Base-by-base conservation (phyloP, 129 eudicot species). In the Helichrysum umbraculigerum region DNA sequence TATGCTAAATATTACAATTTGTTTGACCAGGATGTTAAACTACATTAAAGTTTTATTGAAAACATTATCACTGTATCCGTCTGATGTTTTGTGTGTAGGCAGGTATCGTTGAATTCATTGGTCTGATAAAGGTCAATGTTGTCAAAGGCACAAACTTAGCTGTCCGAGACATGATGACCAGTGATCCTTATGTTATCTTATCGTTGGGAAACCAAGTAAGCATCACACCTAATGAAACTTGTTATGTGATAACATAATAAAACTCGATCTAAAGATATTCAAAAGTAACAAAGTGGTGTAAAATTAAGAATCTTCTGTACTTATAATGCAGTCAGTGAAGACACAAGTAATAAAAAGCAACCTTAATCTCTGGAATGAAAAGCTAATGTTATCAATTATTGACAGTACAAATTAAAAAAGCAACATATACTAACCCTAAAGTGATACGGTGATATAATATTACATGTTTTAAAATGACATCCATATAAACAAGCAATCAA, bases 81-180 rank as follows among this genome's bases (percentile, higher is more conserved):
- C 68, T 75, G 37, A 54, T 73, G 68, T 76, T 35, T 69, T 69
- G 66, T 81, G 75, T 83, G 68, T 85, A 93, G 98, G 97, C 98
- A 84, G 97, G 98, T 78, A 93, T 93, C 97, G 85, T 93, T 50
- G 98, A 93, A 81, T 93, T 93, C 79, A 81, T 93, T 54, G 98
- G 98, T 29, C 75, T 93, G 82, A 93, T 93, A 30, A 93, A 93
- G 77, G 98, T 93, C 77, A 90, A 91, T 37, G 90, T 93, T 78
- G 93, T 93, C 66, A 83, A 86, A 91, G 98, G 98, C 75, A 90
- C 91, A 65, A 91, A 91, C 71, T 75, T 93, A 60, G 98, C 96
- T 39, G 65, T 93, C 12, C 87, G 98, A 12, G 98, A 93, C 84
- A 83, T 93, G 88, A 73, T 90, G 75, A 83, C 91, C 3, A 93